Conservation (phyloP, 257 asterid genomes). For the Lycium barbarum region DNA sequence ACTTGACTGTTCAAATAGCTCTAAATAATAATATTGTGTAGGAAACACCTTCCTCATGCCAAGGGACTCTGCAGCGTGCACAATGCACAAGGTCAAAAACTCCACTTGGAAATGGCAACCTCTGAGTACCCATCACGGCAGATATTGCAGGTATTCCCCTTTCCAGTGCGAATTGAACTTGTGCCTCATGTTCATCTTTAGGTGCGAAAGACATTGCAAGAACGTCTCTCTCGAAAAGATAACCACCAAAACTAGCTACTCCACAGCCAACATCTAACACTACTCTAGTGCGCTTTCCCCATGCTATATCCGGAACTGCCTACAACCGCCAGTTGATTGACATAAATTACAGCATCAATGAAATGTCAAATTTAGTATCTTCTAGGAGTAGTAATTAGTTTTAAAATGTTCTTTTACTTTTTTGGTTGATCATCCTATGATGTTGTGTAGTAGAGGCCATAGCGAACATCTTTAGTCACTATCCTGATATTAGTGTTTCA, state of each 20-base stretch:
- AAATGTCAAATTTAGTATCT: not conserved
- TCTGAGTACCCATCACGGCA: slow-evolving; percentile 89
- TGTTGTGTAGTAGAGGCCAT: not conserved
- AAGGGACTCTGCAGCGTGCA: slow-evolving; percentile 96
- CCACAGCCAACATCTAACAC: slow-evolving; percentile 89
- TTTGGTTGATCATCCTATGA: not conserved
- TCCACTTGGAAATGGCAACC: slow-evolving; percentile 83
- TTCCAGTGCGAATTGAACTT: slow-evolving; percentile 87
- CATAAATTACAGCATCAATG: slow-evolving; percentile 21
- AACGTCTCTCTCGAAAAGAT: slow-evolving; percentile 82
- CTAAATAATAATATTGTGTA: slow-evolving; percentile 19
- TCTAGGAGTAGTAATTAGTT: not conserved
- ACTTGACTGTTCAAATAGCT: not conserved
- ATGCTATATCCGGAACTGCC: slow-evolving; percentile 84
- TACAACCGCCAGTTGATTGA: slow-evolving; percentile 40
- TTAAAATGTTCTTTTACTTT: not conserved
- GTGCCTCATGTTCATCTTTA: slow-evolving; percentile 94
- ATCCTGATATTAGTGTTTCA: not conserved
- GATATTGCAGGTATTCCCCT: slow-evolving; percentile 95
- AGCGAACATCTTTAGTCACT: not conserved
- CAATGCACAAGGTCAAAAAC: slow-evolving; percentile 89
- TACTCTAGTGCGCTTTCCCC: slow-evolving; percentile 85
- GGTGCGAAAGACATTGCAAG: slow-evolving; percentile 86
- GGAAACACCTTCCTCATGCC: slow-evolving; percentile 79
- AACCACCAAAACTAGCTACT: slow-evolving; percentile 92